Base-by-base conservation (phyloP, 1,284 basidiomycete genomes). In the Ustanciosporium gigantosporum region DNA sequence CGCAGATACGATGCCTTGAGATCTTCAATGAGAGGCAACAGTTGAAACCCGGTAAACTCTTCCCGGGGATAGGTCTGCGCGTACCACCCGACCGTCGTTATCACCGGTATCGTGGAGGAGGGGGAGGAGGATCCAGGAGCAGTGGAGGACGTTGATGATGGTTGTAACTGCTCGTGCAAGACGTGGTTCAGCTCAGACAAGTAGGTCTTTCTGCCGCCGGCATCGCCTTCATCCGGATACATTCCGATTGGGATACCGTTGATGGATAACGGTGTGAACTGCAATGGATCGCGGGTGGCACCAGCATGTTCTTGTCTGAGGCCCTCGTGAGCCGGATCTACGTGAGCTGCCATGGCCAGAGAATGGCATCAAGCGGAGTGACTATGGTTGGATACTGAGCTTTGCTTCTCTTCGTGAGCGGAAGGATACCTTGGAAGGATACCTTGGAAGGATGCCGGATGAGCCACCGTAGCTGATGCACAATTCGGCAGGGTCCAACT, bases 161-260 rank as follows among this genome's bases (percentile, higher is more conserved):
- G 22, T 25, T 31, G 46, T 24, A 41, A 37, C 4, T 22, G 5
- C 13, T 46, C n/a, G 15, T 29, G 9, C 17, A 61, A 47, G n/a
- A 51, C 43, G 5, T 22, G 2, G 25, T 55, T 61, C 43, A 61
- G 58, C 25, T 49, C 27, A 7, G 58, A 61, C 17, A 55, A 47
- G 35, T 50, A 50, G 9, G 51, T 43, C 16, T 46, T 50, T 21
- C 20, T 34, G 6, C 57, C 57, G 20, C 57, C 57, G 6, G 57
- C 50, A 47, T 60, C 57, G 27, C 57, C 57, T 46, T 55, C 57
- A 37, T 60, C 57, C 11, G 57, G 57, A 24, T 55, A 55, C 36
- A 60, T 49, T 25, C 50, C 57, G 27, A 60, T 31, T 14, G 42
- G 5, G 19, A 60, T 35, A 17, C 34, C 43, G 36, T 53, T 43